Conservation (phyloP, 2,329 filamentous ascomycete genomes). For the Ceratocystis diversiconidia region DNA sequence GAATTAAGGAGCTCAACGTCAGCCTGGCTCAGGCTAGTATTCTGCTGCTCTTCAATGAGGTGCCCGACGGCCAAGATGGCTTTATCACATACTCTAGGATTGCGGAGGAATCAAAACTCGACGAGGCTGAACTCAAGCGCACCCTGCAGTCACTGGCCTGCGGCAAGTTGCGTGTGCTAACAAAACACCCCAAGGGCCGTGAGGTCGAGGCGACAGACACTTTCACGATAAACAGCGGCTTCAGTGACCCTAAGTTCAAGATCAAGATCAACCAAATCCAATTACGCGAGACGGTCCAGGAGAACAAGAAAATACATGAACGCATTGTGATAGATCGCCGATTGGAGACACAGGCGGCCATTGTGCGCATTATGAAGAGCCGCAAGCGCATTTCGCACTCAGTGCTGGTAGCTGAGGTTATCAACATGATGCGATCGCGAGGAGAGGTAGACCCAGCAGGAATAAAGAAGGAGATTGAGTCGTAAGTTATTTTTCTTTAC, state of each 20-base stretch:
- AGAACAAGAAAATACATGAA: slow-evolving; percentile 89
- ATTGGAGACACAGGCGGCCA: slow-evolving; percentile 92
- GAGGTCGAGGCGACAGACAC: slow-evolving; percentile 68
- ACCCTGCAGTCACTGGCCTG: slow-evolving; percentile 93
- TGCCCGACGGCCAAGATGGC: slow-evolving; percentile 33
- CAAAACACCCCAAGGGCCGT: slow-evolving; percentile 70
- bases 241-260: slow-evolving; percentile 68
- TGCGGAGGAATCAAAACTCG: slow-evolving; percentile 56
- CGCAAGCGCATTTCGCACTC: slow-evolving; percentile 73
- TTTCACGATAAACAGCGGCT: slow-evolving; percentile 67
- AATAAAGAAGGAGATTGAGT: slow-evolving; percentile 96
- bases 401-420: slow-evolving; percentile 84
- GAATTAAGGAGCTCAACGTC: slow-evolving; percentile 75
- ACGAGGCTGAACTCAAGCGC: slow-evolving; percentile 65
- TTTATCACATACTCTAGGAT: slow-evolving; percentile 64
- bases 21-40: slow-evolving; percentile 88
- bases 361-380: slow-evolving; percentile 94
- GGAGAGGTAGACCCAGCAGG: slow-evolving; percentile 73
- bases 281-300: slow-evolving; percentile 65
- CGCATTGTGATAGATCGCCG: slow-evolving; percentile 77
- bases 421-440: slow-evolving; percentile 72
- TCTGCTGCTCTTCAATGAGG: slow-evolving; percentile 74
- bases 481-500: slow-evolving; percentile 37
- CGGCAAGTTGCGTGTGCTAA: slow-evolving; percentile 69
- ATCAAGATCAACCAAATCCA: slow-evolving; percentile 95